These are phyloP conservation scores for Secale cereale DNA, from an alignment of 176 grass and related monocot genomes.

Conservation along the genomic window DNA sequence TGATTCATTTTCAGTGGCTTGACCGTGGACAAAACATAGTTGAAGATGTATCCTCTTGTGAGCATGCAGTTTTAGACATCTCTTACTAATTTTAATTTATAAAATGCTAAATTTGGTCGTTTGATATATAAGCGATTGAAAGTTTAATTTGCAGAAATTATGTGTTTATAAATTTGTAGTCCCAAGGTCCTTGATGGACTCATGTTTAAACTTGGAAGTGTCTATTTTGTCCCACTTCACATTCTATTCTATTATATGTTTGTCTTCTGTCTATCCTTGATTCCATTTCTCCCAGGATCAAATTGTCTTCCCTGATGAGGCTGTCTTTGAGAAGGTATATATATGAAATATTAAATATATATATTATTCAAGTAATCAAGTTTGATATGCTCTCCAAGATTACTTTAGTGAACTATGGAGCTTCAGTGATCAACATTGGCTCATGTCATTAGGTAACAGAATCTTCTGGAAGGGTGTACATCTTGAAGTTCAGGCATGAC, in stretches of 20 bases:
- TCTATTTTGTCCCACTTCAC: constrained; percentile 4
- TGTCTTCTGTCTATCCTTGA: constrained; percentile 48
- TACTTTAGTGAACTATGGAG: neutral
- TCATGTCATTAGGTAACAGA: constrained; percentile 63
- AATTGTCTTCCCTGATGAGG: constrained; percentile 94
- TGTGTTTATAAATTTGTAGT: constrained; percentile 8
- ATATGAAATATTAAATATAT: neutral
- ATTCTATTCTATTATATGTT: neutral
- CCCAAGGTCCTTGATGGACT: neutral
- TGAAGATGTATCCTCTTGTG: constrained; percentile 80
- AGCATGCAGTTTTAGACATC: constrained; percentile 7
- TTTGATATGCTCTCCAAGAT: constrained; percentile 12
- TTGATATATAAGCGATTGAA: neutral
- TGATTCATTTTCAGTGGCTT: constrained; percentile 98
- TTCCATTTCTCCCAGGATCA: constrained; percentile 69
- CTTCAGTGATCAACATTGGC: neutral
- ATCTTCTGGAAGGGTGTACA: constrained; percentile 94
- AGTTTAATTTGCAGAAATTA: neutral
- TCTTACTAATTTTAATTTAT: neutral
- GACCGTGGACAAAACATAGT: constrained; percentile 72
- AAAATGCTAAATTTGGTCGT: neutral
- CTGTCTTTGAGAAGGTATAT: constrained; percentile 90
- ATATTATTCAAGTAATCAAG: neutral
- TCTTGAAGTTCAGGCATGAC: constrained; percentile 88
- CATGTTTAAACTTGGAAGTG: constrained; percentile 20